These are phyloP conservation scores for Aspergillus calidoustus DNA, from an alignment of 2,329 filamentous ascomycete species.

Conservation along the genomic window DNA sequence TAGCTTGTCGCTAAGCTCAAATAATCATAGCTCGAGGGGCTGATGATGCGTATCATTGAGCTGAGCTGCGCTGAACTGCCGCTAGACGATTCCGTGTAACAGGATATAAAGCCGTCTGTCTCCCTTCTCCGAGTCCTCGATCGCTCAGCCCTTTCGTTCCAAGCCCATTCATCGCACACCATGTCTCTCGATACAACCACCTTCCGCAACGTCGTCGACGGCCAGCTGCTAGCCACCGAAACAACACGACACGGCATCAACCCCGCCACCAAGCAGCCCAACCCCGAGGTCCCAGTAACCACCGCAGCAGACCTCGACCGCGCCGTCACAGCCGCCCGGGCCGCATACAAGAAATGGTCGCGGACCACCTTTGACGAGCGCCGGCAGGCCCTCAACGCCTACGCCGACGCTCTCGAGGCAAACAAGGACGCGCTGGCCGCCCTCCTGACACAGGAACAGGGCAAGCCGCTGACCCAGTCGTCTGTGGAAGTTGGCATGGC, in stretches of 20 bases:
- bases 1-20: background rate
- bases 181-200: conserved; percentile 32
- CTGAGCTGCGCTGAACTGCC: background rate
- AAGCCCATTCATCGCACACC: conserved; percentile 7
- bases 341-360: conserved; percentile 55
- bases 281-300: conserved; percentile 57
- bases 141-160: background rate
- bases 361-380: conserved; percentile 40
- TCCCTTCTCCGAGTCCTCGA: background rate
- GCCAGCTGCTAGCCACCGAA: conserved; percentile 50
- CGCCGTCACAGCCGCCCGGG: conserved; percentile 54
- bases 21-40: background rate
- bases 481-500: conserved; percentile 32
- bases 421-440: conserved; percentile 42
- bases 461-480: conserved; percentile 42
- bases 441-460: conserved; percentile 49
- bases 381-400: conserved; percentile 36
- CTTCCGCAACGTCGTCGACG: conserved; percentile 59
- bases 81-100: background rate
- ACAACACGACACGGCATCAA: conserved; percentile 56
- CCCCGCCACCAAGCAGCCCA: conserved; percentile 55
- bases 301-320: conserved; percentile 55
- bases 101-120: background rate
- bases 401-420: conserved; percentile 40
- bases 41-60: background rate